These are phyloP conservation scores for Gnaphalium uliginosum DNA, from an alignment of 129 eudicot genomes.

Conservation along the genomic window DNA sequence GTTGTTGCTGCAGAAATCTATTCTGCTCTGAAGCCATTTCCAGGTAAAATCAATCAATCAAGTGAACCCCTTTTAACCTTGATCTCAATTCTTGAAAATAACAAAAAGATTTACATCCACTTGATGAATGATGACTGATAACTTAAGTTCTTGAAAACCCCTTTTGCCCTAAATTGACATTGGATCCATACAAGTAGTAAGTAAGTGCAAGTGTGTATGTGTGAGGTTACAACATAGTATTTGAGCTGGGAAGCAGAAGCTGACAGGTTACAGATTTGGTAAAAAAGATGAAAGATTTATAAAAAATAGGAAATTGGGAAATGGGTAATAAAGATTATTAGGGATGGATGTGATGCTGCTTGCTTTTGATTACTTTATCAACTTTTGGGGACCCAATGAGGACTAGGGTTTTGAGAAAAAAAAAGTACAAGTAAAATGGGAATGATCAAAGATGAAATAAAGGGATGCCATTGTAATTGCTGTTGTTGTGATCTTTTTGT, in stretches of 20 bases:
- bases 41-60: neutral
- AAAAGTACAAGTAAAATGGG: slow-evolving; percentile 7
- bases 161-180: slow-evolving; percentile 4
- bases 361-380: neutral
- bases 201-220: neutral
- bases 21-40: slow-evolving; percentile 65
- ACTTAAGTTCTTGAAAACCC: neutral
- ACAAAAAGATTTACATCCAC: neutral
- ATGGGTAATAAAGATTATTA: neutral
- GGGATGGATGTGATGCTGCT: neutral
- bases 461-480: slow-evolving; percentile 15
- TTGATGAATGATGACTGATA: slow-evolving; percentile 1
- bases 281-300: slow-evolving; percentile 24
- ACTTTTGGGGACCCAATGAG: neutral
- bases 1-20: slow-evolving; percentile 50
- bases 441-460: slow-evolving; percentile 28
- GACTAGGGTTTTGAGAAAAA: neutral
- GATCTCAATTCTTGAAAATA: slow-evolving; percentile 5
- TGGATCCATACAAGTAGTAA: slow-evolving; percentile 18
- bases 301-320: slow-evolving; percentile 14
- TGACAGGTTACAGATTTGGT: slow-evolving; percentile 36
- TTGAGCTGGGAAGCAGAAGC: slow-evolving; percentile 34
- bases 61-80: neutral
- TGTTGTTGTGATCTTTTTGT: slow-evolving; percentile 8
- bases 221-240: slow-evolving; percentile 7